A percentile compares a stretch with the other conserved stretches of the same genome.
Evolutionary conservation across 2,329 filamentous ascomycete genomes (phyloP).

Genomic region (Herpotrichia juniperi): DNA sequence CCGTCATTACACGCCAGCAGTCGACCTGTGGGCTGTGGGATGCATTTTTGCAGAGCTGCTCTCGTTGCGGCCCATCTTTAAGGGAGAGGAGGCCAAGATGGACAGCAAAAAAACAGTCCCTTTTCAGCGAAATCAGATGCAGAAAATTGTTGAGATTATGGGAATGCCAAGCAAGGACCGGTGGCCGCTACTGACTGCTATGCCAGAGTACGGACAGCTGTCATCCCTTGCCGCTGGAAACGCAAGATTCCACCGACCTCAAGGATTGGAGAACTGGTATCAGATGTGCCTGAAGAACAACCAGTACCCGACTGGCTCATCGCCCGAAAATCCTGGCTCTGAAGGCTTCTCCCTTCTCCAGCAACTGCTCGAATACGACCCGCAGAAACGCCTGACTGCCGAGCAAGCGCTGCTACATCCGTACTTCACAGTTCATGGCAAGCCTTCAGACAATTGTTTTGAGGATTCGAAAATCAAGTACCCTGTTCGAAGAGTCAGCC

Average conservation of each 20-base stretch:
- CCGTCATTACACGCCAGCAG: conserved; percentile 94
- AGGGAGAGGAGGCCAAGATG: conserved; percentile 99
- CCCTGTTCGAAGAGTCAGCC: conserved; percentile 85
- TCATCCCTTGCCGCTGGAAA: conserved; percentile 55
- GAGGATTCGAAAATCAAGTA: conserved; percentile 89
- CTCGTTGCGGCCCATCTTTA: conserved; percentile 91
- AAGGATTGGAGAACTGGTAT: conserved; percentile 72
- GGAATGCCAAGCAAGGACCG: conserved; percentile 86
- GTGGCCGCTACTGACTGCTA: conserved; percentile 83
- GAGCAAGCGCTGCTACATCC: conserved; percentile 87
- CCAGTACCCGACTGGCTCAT: conserved; percentile 48
- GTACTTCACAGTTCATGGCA: conserved; percentile 72
- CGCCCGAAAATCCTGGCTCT: conserved; percentile 49
- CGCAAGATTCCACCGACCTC: conserved; percentile 57
- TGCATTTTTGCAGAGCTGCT: conserved; percentile 97
- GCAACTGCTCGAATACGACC: conserved; percentile 89
- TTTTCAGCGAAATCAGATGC: conserved; percentile 98
- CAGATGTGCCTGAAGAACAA: conserved; percentile 55
- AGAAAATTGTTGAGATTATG: conserved; percentile 97
- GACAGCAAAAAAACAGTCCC: conserved; percentile 97
- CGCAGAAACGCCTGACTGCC: conserved; percentile 84
- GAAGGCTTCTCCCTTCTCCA: conserved; percentile 85
- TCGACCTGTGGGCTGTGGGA: conserved; percentile 96
- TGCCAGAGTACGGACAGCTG: conserved; percentile 85
- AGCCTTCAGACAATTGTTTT: conserved; percentile 83